phyloP scores from a whole-genome alignment of 2,329 filamentous ascomycete genomes.

The Thielaviopsis punctulata region DNA sequence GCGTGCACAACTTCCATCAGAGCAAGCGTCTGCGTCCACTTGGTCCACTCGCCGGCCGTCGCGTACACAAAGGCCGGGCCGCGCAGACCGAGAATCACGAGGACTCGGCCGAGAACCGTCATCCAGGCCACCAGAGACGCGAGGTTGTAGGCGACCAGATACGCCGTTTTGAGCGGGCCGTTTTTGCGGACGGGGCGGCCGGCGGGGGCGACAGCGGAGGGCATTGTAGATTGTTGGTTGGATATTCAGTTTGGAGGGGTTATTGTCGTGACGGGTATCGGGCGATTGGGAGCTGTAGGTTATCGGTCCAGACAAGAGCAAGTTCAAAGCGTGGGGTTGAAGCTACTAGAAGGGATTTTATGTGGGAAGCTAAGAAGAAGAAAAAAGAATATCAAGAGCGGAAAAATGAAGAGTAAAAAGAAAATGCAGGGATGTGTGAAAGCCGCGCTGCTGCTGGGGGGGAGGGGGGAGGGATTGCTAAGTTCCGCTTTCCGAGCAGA shows the following conservation, averaged over 20 bases:
- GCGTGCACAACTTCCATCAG: constrained; percentile 72
- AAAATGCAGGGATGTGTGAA: too few relatives aligned
- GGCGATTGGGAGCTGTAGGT: too few relatives aligned
- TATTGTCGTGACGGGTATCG: too few relatives aligned
- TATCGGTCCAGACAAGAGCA: too few relatives aligned
- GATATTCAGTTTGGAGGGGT: background rate
- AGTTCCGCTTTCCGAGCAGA: too few relatives aligned
- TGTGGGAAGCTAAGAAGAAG: background rate
- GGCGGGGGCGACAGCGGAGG: constrained; percentile 15
- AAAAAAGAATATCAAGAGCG: background rate
- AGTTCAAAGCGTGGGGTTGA: too few relatives aligned
- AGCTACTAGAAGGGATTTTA: too few relatives aligned
- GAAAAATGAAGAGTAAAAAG: background rate
- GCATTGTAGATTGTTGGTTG: constrained; percentile 16
- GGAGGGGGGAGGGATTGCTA: too few relatives aligned
- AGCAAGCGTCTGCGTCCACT: constrained; percentile 72
- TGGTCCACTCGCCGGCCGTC: constrained; percentile 48
- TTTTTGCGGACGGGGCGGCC: constrained; percentile 11
- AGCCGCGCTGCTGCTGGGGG: too few relatives aligned
- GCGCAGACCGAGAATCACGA: constrained; percentile 33
- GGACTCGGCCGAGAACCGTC: constrained; percentile 53
- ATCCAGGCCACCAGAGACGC: constrained; percentile 63
- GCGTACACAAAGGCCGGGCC: constrained; percentile 43
- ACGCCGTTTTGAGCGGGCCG: constrained; percentile 35
- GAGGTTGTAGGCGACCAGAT: constrained; percentile 76